These are phyloP conservation scores for Phytophthora chlamydospora DNA, from an alignment of 352 stramenopile genomes.

Conservation along the genomic window DNA sequence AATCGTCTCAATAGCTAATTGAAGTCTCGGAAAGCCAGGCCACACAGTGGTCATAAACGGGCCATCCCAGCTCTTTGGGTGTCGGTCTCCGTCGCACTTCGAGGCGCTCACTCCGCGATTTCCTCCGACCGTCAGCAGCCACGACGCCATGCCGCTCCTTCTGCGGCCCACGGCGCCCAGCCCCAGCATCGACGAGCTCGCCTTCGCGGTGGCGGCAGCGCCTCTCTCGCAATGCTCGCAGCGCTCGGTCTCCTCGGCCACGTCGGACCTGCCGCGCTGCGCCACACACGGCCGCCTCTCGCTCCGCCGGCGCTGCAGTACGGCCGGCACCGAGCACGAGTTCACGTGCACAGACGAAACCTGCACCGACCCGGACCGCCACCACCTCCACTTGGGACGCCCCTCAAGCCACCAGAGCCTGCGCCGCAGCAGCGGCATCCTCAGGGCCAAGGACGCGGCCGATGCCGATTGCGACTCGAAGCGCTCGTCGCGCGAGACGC, in stretches of 20 bases:
- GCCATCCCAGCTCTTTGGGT: conserved; percentile 5
- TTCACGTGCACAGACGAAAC: conserved; percentile 24
- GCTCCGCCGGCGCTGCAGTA: conserved; percentile 40
- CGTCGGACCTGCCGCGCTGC: conserved; percentile 38
- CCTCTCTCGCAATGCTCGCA: conserved; percentile 34
- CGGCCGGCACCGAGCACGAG: conserved; percentile 38
- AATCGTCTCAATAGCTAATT: conserved; percentile 15
- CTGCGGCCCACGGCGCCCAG: conserved; percentile 69
- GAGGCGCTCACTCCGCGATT: conserved; percentile 30
- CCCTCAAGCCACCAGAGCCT: conserved; percentile 26
- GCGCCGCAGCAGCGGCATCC: conserved; percentile 18
- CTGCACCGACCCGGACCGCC: conserved; percentile 18
- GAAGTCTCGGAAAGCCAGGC: conserved; percentile 14
- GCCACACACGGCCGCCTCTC: conserved; percentile 47
- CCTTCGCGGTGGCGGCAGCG: conserved; percentile 44
- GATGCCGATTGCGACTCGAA: conserved; percentile 38
- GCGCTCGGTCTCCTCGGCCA: conserved; percentile 23
- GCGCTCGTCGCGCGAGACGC: conserved; percentile 34
- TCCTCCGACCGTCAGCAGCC: conserved; percentile 8
- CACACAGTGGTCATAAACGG: no score
- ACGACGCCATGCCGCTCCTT: conserved; percentile 65
- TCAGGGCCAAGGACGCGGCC: conserved; percentile 18
- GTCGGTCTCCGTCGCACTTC: conserved; percentile 12
- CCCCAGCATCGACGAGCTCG: conserved; percentile 76
- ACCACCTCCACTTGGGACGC: conserved; percentile 10